Percentiles rank a stretch among this genome's conserved stretches.
Conservation (phyloP, 1,139 yeast genomes). For the Casaregolazyma suthepensis region DNA sequence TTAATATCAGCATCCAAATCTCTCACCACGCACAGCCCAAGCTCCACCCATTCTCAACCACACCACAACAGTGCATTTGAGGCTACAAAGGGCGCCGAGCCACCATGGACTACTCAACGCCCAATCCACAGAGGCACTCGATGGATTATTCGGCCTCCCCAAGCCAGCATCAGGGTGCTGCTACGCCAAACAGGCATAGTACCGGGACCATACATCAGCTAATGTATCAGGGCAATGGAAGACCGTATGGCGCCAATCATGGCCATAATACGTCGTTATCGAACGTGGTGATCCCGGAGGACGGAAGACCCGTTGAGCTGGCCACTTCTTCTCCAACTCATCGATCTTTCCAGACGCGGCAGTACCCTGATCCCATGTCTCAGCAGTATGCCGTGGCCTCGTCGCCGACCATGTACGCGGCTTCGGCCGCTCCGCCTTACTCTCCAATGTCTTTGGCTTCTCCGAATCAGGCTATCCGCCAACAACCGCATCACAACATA, state of each 20-base stretch:
- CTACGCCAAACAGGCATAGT: conserved; percentile 6
- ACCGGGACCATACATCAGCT: conserved; percentile 4
- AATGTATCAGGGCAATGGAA: background rate
- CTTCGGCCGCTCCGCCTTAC: conserved; percentile 7
- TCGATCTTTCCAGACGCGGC: background rate
- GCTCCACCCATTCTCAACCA: background rate
- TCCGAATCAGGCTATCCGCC: conserved; percentile 2
- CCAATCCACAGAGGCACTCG: conserved; percentile 8
- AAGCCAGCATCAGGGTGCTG: conserved; percentile 1
- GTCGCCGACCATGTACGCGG: background rate
- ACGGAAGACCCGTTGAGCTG: background rate
- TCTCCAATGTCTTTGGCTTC: conserved; percentile 9
- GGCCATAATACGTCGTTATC: background rate
- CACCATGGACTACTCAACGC: conserved; percentile 7
- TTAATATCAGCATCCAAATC: background rate
- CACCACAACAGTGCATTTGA: background rate
- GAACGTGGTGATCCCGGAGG: conserved; percentile 2
- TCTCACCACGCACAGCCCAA: background rate
- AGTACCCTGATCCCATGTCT: background rate
- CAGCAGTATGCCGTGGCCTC: conserved; percentile 1
- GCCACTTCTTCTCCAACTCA: background rate
- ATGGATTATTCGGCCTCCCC: conserved; percentile 9
- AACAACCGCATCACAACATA: conserved; percentile 4
- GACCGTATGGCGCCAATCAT: background rate
- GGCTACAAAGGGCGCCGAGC: background rate